Evolutionary conservation across 2,329 filamentous ascomycete species (phyloP), one percentile per base, ranked within the genome.

Genomic region (Cercospora sojina): DNA sequence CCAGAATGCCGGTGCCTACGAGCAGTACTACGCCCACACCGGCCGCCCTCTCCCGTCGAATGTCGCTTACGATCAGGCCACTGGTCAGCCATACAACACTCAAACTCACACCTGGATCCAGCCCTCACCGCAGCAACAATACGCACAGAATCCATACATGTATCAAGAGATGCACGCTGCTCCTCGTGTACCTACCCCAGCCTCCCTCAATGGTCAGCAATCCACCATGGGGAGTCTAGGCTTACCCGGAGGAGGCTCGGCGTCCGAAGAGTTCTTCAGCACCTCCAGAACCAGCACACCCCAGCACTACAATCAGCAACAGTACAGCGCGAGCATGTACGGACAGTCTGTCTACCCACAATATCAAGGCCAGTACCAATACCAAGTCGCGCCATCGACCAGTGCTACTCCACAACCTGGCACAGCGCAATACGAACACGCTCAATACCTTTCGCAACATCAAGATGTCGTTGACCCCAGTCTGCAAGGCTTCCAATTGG

Each of bases 211-310:
- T 41, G 69, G 67, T n/a, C 69, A 73, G 31, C 73, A 72, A 31
- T 70, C 72, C 0, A 55, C 60, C 47, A 68, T 76, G 20, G 75
- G 75, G 47, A 73, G 70, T 7, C 75, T 73, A 59, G 75, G 75
- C n/a, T 59, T 77, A n/a, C 75, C 75, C 4, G 72, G 75, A 16
- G 71, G 75, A n/a, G 71, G 73, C n/a, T 73, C 74, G 56, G 66
- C 62, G 10, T 51, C 58, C 1, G 74, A 77, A 20, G 72, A 76
- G 23, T 59, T 76, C 59, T 77, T 76, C 69, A 64, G 65, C 53
- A 69, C 29, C 35, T 74, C 72, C 8, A 69, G 74, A 23, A 74
- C 72, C 53, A 70, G 69, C 63, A 76, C 75, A 8, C 74, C 72
- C 3, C 73, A 75, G 64, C 70, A 73, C 56, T 74, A 74, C 69